Percentiles rank a stretch among this genome's conserved stretches.
phyloP scores from a whole-genome alignment of 2,329 filamentous ascomycete genomes.

The Hortaea sp. region DNA sequence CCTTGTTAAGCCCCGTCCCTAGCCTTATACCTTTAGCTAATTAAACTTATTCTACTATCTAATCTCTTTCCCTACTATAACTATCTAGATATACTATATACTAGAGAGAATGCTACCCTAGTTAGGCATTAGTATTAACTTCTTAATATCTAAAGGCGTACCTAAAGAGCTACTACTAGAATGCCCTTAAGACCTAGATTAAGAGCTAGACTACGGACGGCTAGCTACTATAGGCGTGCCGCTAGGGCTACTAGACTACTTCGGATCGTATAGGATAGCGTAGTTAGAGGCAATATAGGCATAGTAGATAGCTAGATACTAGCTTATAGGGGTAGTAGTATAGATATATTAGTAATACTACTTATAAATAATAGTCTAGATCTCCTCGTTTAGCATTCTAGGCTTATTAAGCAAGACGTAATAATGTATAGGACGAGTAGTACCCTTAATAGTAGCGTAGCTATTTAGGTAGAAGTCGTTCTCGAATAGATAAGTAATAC shows the following conservation, averaged over 20 bases:
- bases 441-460: constrained; percentile 82
- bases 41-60: no score
- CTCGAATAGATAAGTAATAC: constrained; percentile 83
- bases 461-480: constrained; percentile 74
- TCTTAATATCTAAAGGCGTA: constrained; percentile 18
- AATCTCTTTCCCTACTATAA: neutral
- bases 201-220: constrained; percentile 9
- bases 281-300: constrained; percentile 81
- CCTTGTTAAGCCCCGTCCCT: no score
- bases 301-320: constrained; percentile 88
- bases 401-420: constrained; percentile 80
- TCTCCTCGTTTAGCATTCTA: constrained; percentile 51
- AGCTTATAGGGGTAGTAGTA: constrained; percentile 82
- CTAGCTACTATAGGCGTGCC: constrained; percentile 7
- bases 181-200: constrained; percentile 26
- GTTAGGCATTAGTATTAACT: constrained; percentile 33
- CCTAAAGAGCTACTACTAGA: constrained; percentile 10
- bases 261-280: constrained; percentile 62
- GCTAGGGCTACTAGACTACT: constrained; percentile 19
- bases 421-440: constrained; percentile 76
- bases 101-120: constrained; percentile 28
- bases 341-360: constrained; percentile 90
- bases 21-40: no score
- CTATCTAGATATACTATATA: constrained; percentile 41
- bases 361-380: constrained; percentile 87